Conservation (phyloP, 2,329 filamentous ascomycete genomes). For the Coniosporium uncinatum region DNA sequence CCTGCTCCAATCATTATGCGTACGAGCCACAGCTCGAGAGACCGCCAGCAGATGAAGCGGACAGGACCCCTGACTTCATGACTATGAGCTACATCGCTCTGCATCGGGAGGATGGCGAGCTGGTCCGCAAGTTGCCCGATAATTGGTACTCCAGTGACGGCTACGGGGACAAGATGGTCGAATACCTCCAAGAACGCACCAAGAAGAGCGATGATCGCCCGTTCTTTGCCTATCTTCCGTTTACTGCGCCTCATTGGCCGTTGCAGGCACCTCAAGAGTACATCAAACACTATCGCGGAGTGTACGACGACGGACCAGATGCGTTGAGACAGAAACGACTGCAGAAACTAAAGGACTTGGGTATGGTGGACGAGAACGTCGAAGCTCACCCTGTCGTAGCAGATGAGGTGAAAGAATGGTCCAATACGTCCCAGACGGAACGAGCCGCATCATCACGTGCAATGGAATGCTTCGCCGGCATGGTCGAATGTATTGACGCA, state of each 20-base stretch:
- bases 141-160: constrained; percentile 30
- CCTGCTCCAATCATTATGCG: constrained; percentile 51
- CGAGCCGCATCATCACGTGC: constrained; percentile 41
- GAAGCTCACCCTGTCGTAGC: constrained; percentile 44
- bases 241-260: constrained; percentile 59
- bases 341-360: constrained; percentile 48
- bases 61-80: constrained; percentile 31
- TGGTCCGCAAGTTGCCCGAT: constrained; percentile 24
- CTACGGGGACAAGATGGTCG: constrained; percentile 30
- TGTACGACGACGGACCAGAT: constrained; percentile 56
- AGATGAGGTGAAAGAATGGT: constrained; percentile 42
- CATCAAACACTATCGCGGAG: constrained; percentile 50
- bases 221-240: constrained; percentile 56
- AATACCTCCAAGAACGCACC: constrained; percentile 25
- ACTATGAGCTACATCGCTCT: constrained; percentile 32
- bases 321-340: constrained; percentile 47
- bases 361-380: constrained; percentile 45
- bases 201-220: constrained; percentile 31
- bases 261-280: constrained; percentile 51
- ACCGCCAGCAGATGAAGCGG: no score
- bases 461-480: constrained; percentile 59
- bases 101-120: constrained; percentile 30
- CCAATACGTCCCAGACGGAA: constrained; percentile 38
- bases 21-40: constrained; percentile 41
- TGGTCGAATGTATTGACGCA: constrained; percentile 57